A percentile compares a stretch with the other conserved stretches of the same genome.
Conservation (phyloP, 257 asterid species). For the Solanum verrucosum region DNA sequence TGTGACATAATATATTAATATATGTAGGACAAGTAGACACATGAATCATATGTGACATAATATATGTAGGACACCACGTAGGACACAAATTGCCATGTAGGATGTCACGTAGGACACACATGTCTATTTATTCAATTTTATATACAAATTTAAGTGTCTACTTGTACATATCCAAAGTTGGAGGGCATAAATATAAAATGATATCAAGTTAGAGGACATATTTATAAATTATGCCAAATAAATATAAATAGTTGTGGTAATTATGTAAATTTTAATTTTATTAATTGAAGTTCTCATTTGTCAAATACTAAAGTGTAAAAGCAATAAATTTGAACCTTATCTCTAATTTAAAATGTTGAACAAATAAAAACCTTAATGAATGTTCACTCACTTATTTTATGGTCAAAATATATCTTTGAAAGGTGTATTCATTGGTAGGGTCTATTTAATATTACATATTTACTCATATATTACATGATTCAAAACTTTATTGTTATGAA, state of each 20-base stretch:
- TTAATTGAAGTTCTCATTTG: background rate
- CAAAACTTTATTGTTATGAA: background rate
- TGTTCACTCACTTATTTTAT: background rate
- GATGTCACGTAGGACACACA: rapidly evolving
- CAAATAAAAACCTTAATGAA: background rate
- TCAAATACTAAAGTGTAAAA: background rate
- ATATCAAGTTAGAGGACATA: rapidly evolving
- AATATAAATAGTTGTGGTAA: too few relatives aligned
- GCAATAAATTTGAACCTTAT: background rate
- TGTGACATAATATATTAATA: too few relatives aligned
- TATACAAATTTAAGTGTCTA: background rate
- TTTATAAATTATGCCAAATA: too few relatives aligned
- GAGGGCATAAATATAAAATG: too few relatives aligned
- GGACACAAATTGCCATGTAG: background rate
- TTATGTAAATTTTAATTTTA: background rate
- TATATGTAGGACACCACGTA: background rate
- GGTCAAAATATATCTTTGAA: background rate
- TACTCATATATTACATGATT: background rate
- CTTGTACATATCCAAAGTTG: too few relatives aligned
- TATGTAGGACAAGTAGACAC: background rate
- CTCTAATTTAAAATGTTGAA: background rate
- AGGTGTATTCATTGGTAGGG: background rate
- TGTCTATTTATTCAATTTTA: too few relatives aligned
- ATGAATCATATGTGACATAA: background rate
- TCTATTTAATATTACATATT: background rate